phyloP scores from a whole-genome alignment of 1,139 yeast genomes.

The Yamadazyma taylorii region DNA sequence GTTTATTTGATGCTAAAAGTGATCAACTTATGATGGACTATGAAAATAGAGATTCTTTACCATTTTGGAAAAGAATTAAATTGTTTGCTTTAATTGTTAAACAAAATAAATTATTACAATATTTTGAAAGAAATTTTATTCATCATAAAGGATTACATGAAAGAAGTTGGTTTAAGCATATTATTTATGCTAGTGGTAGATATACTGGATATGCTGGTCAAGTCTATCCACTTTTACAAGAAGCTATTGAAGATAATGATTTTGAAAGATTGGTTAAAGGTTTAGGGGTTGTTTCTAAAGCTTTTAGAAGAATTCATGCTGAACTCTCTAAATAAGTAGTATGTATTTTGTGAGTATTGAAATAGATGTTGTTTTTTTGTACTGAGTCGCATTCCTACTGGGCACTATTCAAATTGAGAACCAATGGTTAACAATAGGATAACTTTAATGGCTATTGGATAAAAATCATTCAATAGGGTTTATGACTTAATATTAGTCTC shows the following conservation, averaged over 20 bases:
- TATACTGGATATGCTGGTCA: slow-evolving; percentile 87
- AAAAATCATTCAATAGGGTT: no score
- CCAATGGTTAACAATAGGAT: no score
- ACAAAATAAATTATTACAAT: slow-evolving; percentile 47
- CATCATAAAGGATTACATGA: slow-evolving; percentile 60
- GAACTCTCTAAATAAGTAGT: neutral
- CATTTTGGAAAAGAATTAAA: slow-evolving; percentile 44
- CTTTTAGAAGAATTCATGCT: slow-evolving; percentile 28
- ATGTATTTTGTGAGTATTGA: no score
- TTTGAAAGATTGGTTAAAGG: slow-evolving; percentile 53
- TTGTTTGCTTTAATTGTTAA: slow-evolving; percentile 32
- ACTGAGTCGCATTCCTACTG: no score
- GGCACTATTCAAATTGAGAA: no score
- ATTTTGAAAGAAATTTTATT: slow-evolving; percentile 68
- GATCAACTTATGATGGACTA: slow-evolving; percentile 33
- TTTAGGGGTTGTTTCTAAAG: slow-evolving; percentile 49
- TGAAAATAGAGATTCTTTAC: slow-evolving; percentile 34
- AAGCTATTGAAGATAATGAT: slow-evolving; percentile 73
- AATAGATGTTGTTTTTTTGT: no score
- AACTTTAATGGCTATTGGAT: no score
- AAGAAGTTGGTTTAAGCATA: slow-evolving; percentile 86
- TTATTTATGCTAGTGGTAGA: slow-evolving; percentile 80
- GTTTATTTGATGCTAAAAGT: slow-evolving; percentile 38
- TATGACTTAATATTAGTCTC: no score
- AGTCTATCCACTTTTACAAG: slow-evolving; percentile 74